phyloP scores from a whole-genome alignment of 305 asterid species.

The Stenogyne calaminthoides region DNA sequence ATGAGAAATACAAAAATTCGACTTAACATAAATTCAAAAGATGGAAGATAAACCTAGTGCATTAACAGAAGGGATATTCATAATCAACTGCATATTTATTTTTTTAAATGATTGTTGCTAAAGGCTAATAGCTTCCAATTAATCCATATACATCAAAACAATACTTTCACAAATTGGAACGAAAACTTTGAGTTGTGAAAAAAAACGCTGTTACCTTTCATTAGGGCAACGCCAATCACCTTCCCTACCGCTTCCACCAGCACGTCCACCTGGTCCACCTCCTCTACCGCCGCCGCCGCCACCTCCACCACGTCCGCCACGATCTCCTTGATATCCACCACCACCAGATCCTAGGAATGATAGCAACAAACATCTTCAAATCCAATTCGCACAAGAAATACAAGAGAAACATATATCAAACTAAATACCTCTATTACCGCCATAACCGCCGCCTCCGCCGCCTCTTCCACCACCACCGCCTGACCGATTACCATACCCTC shows the following conservation, averaged over 20 bases:
- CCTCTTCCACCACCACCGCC: constrained; percentile 47
- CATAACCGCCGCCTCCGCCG: constrained; percentile 46
- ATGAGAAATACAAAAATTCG: background rate
- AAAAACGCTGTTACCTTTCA: constrained; percentile 57
- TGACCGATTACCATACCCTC: constrained; percentile 40
- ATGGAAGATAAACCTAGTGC: background rate
- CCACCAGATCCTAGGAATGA: constrained; percentile 52
- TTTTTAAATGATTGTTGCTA: background rate
- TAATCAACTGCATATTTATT: background rate
- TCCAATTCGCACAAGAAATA: background rate
- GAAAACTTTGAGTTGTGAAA: constrained; percentile 12
- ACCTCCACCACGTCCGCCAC: constrained; percentile 66
- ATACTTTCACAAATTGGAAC: background rate
- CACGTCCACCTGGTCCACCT: constrained; percentile 66
- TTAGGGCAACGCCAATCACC: constrained; percentile 99
- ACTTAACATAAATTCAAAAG: background rate
- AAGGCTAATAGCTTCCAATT: background rate
- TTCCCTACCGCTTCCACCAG: constrained; percentile 91
- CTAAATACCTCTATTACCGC: constrained; percentile 60
- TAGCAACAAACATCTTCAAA: background rate
- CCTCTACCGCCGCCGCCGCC: constrained; percentile 60
- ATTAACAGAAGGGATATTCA: background rate
- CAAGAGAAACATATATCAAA: background rate
- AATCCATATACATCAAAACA: background rate
- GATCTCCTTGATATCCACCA: constrained; percentile 76